Percentiles rank a stretch among this genome's conserved stretches.
Evolutionary conservation across 2,329 filamentous ascomycete species (phyloP).

Genomic region (Pezicula carpinea): DNA sequence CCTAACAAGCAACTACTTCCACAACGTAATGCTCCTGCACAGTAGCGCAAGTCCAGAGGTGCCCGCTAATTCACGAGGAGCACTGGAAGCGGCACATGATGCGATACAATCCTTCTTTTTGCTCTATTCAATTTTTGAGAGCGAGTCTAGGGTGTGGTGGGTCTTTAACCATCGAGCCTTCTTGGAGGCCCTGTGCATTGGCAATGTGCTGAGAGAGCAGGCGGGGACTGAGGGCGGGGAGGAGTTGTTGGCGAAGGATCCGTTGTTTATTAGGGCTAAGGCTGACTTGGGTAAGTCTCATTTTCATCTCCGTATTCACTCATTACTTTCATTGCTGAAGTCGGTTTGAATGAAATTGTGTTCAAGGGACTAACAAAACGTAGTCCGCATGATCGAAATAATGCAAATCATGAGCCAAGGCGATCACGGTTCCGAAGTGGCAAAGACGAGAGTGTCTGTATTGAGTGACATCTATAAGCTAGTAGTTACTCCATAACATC

Average conservation of each 20-base stretch:
- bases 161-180: conserved; percentile 79
- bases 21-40: conserved; percentile 76
- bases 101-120: conserved; percentile 73
- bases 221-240: conserved; percentile 39
- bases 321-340: background rate
- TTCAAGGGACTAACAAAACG: background rate
- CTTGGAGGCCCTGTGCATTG: conserved; percentile 68
- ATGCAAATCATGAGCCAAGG: conserved; percentile 54
- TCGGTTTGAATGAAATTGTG: too few relatives aligned
- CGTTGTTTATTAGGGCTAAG: conserved; percentile 54
- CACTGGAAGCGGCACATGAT: conserved; percentile 71
- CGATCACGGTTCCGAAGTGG: conserved; percentile 53
- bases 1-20: conserved; percentile 76
- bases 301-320: background rate
- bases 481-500: too few relatives aligned
- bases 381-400: conserved; percentile 60
- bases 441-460: conserved; percentile 54
- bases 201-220: conserved; percentile 51
- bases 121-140: conserved; percentile 62
- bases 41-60: conserved; percentile 61
- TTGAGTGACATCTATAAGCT: conserved; percentile 37
- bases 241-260: conserved; percentile 45
- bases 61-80: conserved; percentile 61
- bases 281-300: conserved; percentile 53
- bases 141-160: conserved; percentile 78